These are phyloP conservation scores for Leccinum boreale DNA, from an alignment of 768 basidiomycete genomes.

Conservation along the genomic window DNA sequence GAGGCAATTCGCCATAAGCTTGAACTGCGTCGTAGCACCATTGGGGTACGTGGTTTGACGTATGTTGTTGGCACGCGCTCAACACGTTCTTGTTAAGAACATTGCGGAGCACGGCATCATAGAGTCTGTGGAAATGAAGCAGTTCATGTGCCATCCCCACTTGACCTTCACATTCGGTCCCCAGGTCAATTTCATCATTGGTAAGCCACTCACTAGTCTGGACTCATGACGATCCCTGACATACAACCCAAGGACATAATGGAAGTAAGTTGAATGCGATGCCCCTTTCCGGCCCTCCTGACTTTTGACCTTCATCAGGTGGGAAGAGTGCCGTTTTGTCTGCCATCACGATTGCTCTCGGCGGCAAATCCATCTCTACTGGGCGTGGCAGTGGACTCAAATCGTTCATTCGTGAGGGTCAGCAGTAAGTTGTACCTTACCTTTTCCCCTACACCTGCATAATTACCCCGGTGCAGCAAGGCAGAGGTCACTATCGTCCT, in stretches of 20 bases:
- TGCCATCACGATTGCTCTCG: slow-evolving; percentile 89
- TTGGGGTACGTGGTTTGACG: slow-evolving; percentile 45
- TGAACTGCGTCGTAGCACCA: slow-evolving; percentile 40
- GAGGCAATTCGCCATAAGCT: slow-evolving; percentile 54
- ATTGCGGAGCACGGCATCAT: slow-evolving; percentile 88
- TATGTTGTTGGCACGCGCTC: slow-evolving; percentile 18
- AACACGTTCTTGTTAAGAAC: slow-evolving; percentile 41
- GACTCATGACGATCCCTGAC: slow-evolving; percentile 1
- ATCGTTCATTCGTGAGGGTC: slow-evolving; percentile 82
- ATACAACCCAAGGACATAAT: slow-evolving; percentile 64
- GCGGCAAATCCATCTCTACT: slow-evolving; percentile 89
- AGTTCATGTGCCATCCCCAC: slow-evolving; percentile 95
- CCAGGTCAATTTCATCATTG: slow-evolving; percentile 97
- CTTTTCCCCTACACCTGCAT: background rate
- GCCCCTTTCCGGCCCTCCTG: background rate
- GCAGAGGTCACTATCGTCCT: slow-evolving; percentile 77
- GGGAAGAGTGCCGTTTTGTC: slow-evolving; percentile 95
- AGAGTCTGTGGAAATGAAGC: slow-evolving; percentile 77
- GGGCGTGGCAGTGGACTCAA: slow-evolving; percentile 85
- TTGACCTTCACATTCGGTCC: slow-evolving; percentile 83
- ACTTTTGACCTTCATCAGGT: slow-evolving; percentile 47
- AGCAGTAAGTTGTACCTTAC: slow-evolving; percentile 47
- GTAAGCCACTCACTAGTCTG: slow-evolving; percentile 36
- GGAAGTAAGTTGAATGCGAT: slow-evolving; percentile 64
- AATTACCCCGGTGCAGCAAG: slow-evolving; percentile 38